A percentile compares a stretch with the other conserved stretches of the same genome.
These are phyloP conservation scores for Candida cerambycidarum DNA, from an alignment of 805 yeast genomes.

Conservation along the genomic window DNA sequence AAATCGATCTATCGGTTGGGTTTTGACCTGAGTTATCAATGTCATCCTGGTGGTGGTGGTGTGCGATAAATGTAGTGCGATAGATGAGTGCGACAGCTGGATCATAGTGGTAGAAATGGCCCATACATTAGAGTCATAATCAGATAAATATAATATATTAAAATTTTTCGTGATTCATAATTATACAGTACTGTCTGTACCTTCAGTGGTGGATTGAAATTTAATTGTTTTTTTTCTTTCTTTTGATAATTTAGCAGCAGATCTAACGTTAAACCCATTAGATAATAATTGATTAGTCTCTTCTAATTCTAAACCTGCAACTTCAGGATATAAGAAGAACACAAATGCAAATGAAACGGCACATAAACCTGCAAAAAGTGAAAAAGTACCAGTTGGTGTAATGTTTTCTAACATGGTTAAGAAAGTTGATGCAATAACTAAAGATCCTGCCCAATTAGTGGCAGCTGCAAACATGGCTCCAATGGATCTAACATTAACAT, in stretches of 20 bases:
- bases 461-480: slow-evolving; percentile 92
- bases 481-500: slow-evolving; percentile 81
- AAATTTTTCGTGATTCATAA: background rate
- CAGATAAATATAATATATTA: background rate
- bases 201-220: slow-evolving; percentile 15
- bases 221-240: slow-evolving; percentile 32
- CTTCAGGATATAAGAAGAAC: slow-evolving; percentile 87
- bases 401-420: slow-evolving; percentile 91
- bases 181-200: background rate
- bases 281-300: slow-evolving; percentile 81
- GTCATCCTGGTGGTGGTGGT: too few relatives aligned
- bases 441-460: slow-evolving; percentile 93
- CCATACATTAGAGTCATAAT: too few relatives aligned
- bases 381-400: slow-evolving; percentile 94
- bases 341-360: slow-evolving; percentile 70
- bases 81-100: too few relatives aligned
- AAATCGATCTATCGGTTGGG: slow-evolving; percentile 19
- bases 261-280: slow-evolving; percentile 82
- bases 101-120: too few relatives aligned
- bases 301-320: slow-evolving; percentile 85
- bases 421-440: slow-evolving; percentile 87
- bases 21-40: background rate
- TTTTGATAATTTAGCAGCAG: slow-evolving; percentile 37
- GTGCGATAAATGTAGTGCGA: background rate
- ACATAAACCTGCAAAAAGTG: slow-evolving; percentile 83